Evolutionary conservation across 176 grass and related monocot species (phyloP).

Genomic region (Aegilops bicornis): DNA sequence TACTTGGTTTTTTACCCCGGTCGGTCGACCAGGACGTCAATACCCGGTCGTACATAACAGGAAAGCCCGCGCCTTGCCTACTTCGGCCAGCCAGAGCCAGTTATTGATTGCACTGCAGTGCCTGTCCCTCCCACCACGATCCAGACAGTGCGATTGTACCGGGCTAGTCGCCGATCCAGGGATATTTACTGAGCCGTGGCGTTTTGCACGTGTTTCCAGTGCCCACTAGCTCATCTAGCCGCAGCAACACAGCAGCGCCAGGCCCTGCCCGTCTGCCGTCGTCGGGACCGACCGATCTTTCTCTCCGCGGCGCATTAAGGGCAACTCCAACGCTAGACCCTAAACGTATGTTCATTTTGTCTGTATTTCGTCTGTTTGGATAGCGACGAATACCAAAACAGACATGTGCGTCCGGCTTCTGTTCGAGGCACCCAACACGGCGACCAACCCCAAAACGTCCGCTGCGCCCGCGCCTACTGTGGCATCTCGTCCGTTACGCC

Average conservation of each 20-base stretch:
- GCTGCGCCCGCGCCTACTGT: too few relatives aligned
- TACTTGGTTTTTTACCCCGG: not conserved
- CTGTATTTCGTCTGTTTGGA: too few relatives aligned
- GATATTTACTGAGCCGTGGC: not conserved
- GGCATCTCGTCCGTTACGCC: too few relatives aligned
- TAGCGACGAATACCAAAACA: too few relatives aligned
- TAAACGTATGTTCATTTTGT: too few relatives aligned
- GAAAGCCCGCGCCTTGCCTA: not conserved
- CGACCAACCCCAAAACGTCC: too few relatives aligned
- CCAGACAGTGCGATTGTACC: not conserved
- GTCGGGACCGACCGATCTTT: too few relatives aligned
- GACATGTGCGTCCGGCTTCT: too few relatives aligned
- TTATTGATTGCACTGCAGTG: not conserved
- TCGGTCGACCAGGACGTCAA: not conserved
- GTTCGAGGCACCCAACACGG: too few relatives aligned
- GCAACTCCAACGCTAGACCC: too few relatives aligned
- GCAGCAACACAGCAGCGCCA: not conserved
- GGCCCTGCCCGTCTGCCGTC: not conserved
- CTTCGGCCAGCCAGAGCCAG: not conserved
- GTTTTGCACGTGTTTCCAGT: constrained; percentile 15
- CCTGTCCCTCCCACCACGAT: too few relatives aligned
- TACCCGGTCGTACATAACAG: not conserved
- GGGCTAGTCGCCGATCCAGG: not conserved
- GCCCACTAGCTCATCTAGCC: constrained; percentile 5
- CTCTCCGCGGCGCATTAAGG: too few relatives aligned